A percentile compares a stretch with the other conserved stretches of the same genome.
Conservation (phyloP, 768 basidiomycete species). For the Pleurotus citrinopileatus region DNA sequence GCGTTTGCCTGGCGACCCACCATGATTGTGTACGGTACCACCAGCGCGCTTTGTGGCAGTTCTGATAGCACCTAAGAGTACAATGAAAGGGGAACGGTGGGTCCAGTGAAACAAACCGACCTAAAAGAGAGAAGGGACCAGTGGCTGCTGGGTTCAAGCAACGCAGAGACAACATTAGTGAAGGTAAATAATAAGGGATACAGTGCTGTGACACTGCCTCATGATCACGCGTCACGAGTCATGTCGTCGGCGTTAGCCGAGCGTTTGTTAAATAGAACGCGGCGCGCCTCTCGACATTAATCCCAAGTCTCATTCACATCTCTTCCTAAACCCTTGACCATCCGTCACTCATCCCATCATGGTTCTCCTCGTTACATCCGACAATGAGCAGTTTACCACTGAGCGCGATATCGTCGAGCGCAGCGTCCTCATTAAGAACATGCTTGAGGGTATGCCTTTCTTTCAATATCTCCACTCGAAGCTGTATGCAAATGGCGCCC, state of each 20-base stretch:
- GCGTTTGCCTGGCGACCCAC: conserved; percentile 90
- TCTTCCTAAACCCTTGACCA: conserved; percentile 11
- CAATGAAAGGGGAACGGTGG: not conserved
- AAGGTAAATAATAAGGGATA: conserved; percentile 6
- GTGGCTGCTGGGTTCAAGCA: conserved; percentile 28
- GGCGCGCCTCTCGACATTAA: conserved; percentile 17
- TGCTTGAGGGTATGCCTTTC: conserved; percentile 83
- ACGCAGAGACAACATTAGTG: conserved; percentile 38
- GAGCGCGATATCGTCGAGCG: conserved; percentile 96
- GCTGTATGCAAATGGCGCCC: conserved; percentile 13
- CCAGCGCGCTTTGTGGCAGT: conserved; percentile 97
- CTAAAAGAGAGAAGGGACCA: conserved; percentile 51
- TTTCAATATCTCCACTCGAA: not conserved
- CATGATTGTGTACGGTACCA: conserved; percentile 89
- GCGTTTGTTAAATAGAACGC: conserved; percentile 25
- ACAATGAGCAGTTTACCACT: conserved; percentile 91
- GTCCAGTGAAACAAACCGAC: conserved; percentile 19
- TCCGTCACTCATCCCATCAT: too few relatives aligned
- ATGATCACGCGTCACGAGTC: conserved; percentile 7
- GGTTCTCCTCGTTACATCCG: conserved; percentile 90
- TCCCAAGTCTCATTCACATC: conserved; percentile 18
- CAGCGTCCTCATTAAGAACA: conserved; percentile 96
- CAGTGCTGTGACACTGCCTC: not conserved
- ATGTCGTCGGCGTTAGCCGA: conserved; percentile 43
- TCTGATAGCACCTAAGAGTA: conserved; percentile 61